A percentile compares a stretch with the other conserved stretches of the same genome.
phyloP scores from a whole-genome alignment of 495 filamentous ascomycete genomes.

The Neurospora sp. region DNA sequence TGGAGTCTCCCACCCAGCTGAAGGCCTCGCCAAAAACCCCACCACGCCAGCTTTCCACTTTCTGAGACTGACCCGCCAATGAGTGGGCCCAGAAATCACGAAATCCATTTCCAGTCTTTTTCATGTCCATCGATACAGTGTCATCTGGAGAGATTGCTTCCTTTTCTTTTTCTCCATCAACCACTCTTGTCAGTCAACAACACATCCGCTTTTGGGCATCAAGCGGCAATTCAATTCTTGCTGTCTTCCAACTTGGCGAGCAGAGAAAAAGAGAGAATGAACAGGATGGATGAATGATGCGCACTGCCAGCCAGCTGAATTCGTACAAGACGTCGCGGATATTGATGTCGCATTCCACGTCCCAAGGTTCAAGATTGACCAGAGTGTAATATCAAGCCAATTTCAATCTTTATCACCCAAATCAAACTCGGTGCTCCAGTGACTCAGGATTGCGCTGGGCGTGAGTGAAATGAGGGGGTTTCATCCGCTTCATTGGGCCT shows the following conservation, averaged over 20 bases:
- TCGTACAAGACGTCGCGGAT: not conserved
- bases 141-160: not conserved
- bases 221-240: not conserved
- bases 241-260: not conserved
- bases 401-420: not conserved
- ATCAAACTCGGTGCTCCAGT: not conserved
- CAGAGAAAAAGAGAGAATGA: not conserved
- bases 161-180: not conserved
- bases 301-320: not conserved
- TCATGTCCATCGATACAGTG: not conserved
- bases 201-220: not conserved
- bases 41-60: not conserved
- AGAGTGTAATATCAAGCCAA: not conserved
- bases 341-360: not conserved
- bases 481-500: not conserved
- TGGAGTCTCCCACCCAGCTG: not conserved
- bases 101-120: not conserved
- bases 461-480: not conserved
- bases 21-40: not conserved
- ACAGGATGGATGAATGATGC: not conserved
- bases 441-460: not conserved
- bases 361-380: not conserved
- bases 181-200: not conserved
- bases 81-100: not conserved
- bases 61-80: not conserved